Evolutionary conservation across 2,329 filamentous ascomycete genomes (phyloP).

Genomic region (Verticillium longisporum): DNA sequence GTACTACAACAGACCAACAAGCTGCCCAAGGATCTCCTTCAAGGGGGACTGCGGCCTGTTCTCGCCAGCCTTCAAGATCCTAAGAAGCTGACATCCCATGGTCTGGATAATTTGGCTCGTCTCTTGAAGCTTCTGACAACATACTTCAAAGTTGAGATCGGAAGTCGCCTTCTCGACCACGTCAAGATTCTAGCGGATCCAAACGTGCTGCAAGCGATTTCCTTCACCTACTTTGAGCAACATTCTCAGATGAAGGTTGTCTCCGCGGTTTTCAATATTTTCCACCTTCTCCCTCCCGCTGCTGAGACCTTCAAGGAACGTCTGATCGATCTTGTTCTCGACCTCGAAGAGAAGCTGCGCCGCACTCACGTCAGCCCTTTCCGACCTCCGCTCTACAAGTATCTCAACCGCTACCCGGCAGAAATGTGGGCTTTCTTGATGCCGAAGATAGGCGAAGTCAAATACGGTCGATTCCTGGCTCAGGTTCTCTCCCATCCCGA

Average conservation of each 20-base stretch:
- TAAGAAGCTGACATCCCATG: conserved; percentile 80
- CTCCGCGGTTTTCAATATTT: conserved; percentile 91
- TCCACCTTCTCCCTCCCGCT: conserved; percentile 86
- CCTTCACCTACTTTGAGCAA: conserved; percentile 92
- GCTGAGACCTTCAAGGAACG: conserved; percentile 88
- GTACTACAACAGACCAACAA: conserved; percentile 86
- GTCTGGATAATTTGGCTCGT: conserved; percentile 83
- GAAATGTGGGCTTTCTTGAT: conserved; percentile 79
- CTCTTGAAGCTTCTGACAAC: conserved; percentile 88
- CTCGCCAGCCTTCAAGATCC: conserved; percentile 93
- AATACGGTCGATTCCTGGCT: conserved; percentile 84
- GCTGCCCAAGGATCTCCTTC: conserved; percentile 88
- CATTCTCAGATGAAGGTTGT: conserved; percentile 91
- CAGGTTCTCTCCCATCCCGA: conserved; percentile 74
- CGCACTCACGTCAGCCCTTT: conserved; percentile 90
- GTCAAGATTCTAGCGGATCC: conserved; percentile 86
- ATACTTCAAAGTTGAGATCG: conserved; percentile 99
- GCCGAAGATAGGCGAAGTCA: conserved; percentile 73
- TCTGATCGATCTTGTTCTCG: conserved; percentile 83
- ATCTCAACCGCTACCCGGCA: conserved; percentile 85
- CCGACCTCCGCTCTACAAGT: conserved; percentile 82
- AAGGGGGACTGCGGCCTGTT: conserved; percentile 91
- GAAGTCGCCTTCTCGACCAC: conserved; percentile 85
- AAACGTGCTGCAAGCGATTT: conserved; percentile 74
- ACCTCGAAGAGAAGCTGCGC: conserved; percentile 77